Evolutionary conservation across 805 yeast species (phyloP), one percentile per base, ranked within the genome.

Genomic region (Metschnikowia rubicola): DNA sequence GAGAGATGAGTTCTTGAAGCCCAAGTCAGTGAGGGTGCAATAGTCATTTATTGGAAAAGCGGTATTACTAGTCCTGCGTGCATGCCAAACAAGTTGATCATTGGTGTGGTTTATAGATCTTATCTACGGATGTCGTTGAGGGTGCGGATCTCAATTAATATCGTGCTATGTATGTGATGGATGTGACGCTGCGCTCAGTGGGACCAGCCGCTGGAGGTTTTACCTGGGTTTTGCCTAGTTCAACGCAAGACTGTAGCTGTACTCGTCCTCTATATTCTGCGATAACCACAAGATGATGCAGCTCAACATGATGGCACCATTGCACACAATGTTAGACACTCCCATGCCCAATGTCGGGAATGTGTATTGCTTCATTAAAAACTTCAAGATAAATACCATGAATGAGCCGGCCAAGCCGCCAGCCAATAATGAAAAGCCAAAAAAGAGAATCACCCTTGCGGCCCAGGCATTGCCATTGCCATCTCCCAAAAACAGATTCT

Each of bases 271-370:
- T 49, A 90, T 84, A 64, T 90, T 94, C 64, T 92, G 98, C 19
- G 96, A 89, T 44, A 92, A 72, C 99, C 99, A 94, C 58, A 94
- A 71, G 8, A 84, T 75, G 39, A 88, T 81, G 66, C 97, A 91
- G 71, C 97, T 89, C 57, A 88, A 69, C 89, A 92, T 86, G 32
- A 92, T 80, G 51, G 85, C 74, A 8, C 80, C 78, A 59, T 91
- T 89, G 38, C 88, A 83, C 19, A 86, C 78, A 35, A 94, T 91
- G 67, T 92, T 92, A 48, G 88, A 83, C 19, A 89, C 78, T 13
- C 98, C 99, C 96, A 94, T 90, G 4, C 94, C 92, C 44, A 92
- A 75, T 1, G 97, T 89, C 33, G 97, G 97, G 77, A 86, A 83
- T 4, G 81, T 69, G 65, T 79, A 88, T 53, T 85, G 85, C 54